phyloP scores from a whole-genome alignment of 1,284 basidiomycete genomes.

The Tilletia caries region DNA sequence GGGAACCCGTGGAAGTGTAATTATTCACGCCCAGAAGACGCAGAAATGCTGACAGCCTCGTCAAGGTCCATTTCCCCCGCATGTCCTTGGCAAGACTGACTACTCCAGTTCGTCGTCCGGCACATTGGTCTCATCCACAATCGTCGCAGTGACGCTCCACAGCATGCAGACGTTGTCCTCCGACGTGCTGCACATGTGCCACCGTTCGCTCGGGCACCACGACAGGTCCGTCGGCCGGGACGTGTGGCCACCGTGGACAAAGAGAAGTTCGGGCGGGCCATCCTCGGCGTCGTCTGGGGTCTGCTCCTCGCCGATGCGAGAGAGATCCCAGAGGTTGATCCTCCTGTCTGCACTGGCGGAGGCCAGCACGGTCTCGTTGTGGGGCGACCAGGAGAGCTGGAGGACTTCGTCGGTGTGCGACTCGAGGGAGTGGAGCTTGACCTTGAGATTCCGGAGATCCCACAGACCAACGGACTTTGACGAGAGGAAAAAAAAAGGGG shows the following conservation, averaged over 20 bases:
- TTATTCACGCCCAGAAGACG: too few relatives aligned
- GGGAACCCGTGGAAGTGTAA: too few relatives aligned
- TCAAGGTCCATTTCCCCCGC: too few relatives aligned
- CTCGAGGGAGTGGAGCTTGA: slow-evolving; percentile 83
- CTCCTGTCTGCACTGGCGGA: slow-evolving; percentile 81
- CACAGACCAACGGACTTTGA: slow-evolving; percentile 81
- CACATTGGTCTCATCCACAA: slow-evolving; percentile 13
- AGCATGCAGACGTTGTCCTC: slow-evolving; percentile 53
- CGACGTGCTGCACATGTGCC: slow-evolving; percentile 46
- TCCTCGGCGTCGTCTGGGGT: slow-evolving; percentile 97
- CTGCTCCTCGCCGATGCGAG: slow-evolving; percentile 89
- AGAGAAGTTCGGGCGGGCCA: slow-evolving; percentile 66
- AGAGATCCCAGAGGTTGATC: slow-evolving; percentile 92
- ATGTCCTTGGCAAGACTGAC: too few relatives aligned
- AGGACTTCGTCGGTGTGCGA: slow-evolving; percentile 92
- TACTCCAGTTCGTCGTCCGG: slow-evolving; percentile 12
- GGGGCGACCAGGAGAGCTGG: slow-evolving; percentile 90
- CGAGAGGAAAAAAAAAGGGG: background rate
- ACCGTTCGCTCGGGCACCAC: slow-evolving; percentile 49
- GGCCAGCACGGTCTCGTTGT: slow-evolving; percentile 60
- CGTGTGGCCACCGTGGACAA: slow-evolving; percentile 52
- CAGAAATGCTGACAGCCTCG: too few relatives aligned
- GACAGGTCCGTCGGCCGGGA: slow-evolving; percentile 47
- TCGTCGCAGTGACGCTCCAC: slow-evolving; percentile 19
- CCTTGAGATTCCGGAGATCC: slow-evolving; percentile 74